Evolutionary conservation across 371 early-diverging fungal genomes (phyloP).

Genomic region (Rhizopus sp.): DNA sequence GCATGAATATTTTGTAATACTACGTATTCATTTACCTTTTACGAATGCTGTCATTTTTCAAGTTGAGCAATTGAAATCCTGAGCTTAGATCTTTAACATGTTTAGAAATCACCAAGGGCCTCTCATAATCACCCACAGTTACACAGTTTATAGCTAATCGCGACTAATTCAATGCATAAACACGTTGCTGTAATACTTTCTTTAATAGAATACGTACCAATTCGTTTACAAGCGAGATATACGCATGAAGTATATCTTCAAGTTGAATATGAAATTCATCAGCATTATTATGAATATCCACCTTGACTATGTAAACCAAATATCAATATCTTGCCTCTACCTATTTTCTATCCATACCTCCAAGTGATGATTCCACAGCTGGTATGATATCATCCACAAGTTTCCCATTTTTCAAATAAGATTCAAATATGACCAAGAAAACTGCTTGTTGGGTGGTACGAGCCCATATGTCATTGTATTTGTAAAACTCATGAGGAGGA

Average conservation of each 20-base stretch:
- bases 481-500: constrained; percentile 53
- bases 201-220: constrained; percentile 26
- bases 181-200: neutral
- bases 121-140: constrained; percentile 68
- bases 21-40: constrained; percentile 42
- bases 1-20: too few species aligned
- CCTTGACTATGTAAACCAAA: constrained; percentile 31
- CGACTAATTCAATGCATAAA: constrained; percentile 41
- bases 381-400: constrained; percentile 54
- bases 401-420: constrained; percentile 64
- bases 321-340: neutral
- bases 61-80: constrained; percentile 81
- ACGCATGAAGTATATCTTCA: constrained; percentile 48
- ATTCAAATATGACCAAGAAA: constrained; percentile 61
- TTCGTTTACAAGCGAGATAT: constrained; percentile 41
- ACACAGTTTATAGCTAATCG: constrained; percentile 79
- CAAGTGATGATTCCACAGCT: constrained; percentile 60
- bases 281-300: constrained; percentile 39
- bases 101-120: constrained; percentile 68
- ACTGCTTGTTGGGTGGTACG: constrained; percentile 63
- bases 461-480: constrained; percentile 70
- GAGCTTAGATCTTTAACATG: constrained; percentile 74
- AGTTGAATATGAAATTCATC: constrained; percentile 46
- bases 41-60: constrained; percentile 81
- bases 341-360: constrained; percentile 38